phyloP scores from a whole-genome alignment of 1,284 basidiomycete genomes.

The Tilletia horrida region DNA sequence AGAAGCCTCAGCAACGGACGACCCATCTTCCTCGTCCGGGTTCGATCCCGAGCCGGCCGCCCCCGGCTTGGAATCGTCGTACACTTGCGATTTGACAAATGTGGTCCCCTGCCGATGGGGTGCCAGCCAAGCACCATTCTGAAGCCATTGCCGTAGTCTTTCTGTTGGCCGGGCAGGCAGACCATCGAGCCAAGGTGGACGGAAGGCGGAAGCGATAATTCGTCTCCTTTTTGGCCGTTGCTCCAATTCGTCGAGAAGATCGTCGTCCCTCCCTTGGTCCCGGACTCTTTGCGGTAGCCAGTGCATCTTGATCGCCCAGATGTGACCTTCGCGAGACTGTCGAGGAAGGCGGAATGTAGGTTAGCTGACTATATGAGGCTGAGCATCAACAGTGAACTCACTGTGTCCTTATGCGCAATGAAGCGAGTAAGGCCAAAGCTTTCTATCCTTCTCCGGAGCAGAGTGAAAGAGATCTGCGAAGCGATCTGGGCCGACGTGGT shows the following conservation, averaged over 20 bases:
- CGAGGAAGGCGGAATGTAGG: no score
- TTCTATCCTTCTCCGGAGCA: conserved; percentile 48
- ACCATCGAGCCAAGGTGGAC: conserved; percentile 52
- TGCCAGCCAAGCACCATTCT: conserved; percentile 12
- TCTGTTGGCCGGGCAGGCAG: conserved; percentile 45
- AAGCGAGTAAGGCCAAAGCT: conserved; percentile 53
- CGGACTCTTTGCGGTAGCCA: conserved; percentile 8
- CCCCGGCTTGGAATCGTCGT: conserved; percentile 4
- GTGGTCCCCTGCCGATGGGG: conserved; percentile 13
- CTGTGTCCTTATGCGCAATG: conserved; percentile 48
- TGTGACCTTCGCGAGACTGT: conserved; percentile 6
- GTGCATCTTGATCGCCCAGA: not conserved
- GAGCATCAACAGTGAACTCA: conserved; percentile 18
- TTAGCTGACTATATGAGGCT: not conserved
- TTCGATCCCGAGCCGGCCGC: not conserved
- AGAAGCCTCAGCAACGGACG: not conserved
- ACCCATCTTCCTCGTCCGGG: not conserved
- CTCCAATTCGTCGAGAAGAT: not conserved
- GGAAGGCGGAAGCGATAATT: conserved; percentile 28
- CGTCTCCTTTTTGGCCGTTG: conserved; percentile 1
- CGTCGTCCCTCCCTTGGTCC: not conserved
- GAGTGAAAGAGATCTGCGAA: conserved; percentile 39
- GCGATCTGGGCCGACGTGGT: conserved; percentile 43
- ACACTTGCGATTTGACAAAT: conserved; percentile 3
- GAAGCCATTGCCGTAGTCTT: conserved; percentile 34